phyloP scores from a whole-genome alignment of 179 eudicot genomes.

The Monotropa hypopitys region DNA sequence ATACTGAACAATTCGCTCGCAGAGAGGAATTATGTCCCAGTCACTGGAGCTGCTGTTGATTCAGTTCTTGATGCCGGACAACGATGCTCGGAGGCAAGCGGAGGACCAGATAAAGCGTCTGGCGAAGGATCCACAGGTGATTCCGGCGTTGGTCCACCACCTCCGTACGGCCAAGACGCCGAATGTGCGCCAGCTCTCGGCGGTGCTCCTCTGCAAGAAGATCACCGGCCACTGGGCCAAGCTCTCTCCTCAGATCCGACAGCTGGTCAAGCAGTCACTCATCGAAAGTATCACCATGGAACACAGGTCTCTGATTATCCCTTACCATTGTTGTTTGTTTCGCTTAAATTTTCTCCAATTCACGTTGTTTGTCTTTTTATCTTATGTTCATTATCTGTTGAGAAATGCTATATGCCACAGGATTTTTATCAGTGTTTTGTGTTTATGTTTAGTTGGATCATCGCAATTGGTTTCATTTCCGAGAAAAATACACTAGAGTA shows the following conservation, averaged over 20 bases:
- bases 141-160: conserved; percentile 78
- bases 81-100: conserved; percentile 84
- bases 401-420: not conserved
- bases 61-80: conserved; percentile 95
- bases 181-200: conserved; percentile 83
- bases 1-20: not conserved
- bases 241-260: conserved; percentile 49
- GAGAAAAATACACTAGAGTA: not conserved
- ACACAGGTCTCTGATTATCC: conserved; percentile 38
- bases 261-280: conserved; percentile 69
- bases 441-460: not conserved
- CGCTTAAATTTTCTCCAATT: not conserved
- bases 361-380: too few species aligned
- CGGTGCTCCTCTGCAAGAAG: conserved; percentile 89
- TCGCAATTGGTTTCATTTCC: too few species aligned
- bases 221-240: conserved; percentile 97
- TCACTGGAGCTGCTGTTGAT: conserved; percentile 74
- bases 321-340: not conserved
- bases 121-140: conserved; percentile 81
- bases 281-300: conserved; percentile 87
- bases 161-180: conserved; percentile 96
- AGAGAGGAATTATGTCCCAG: conserved; percentile 40
- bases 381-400: not conserved
- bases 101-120: conserved; percentile 92
- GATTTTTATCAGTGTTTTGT: not conserved